Evolutionary conservation across 495 filamentous ascomycete genomes (phyloP).

Genomic region (Hyaloscypha hepaticicola): DNA sequence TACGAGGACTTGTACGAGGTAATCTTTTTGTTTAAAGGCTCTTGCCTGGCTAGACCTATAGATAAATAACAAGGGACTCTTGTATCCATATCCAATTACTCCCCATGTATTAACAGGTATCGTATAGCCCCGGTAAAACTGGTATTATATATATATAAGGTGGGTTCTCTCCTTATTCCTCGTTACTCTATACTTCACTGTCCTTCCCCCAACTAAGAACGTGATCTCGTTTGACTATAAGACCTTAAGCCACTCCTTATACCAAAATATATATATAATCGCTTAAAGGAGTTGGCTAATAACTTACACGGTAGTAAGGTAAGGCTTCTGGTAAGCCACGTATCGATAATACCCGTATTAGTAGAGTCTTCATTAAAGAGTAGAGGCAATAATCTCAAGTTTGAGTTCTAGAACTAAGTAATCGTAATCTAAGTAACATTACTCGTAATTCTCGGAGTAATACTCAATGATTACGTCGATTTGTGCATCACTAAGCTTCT

Average conservation of each 20-base stretch:
- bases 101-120: slow-evolving; percentile 2
- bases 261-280: slow-evolving; percentile 15
- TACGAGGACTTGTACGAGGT: not conserved
- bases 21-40: not conserved
- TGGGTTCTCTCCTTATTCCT: not conserved
- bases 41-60: not conserved
- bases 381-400: not conserved
- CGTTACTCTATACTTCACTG: too few relatives aligned
- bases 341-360: not conserved
- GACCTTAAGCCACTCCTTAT: slow-evolving; percentile 5
- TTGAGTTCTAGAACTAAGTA: not conserved
- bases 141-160: not conserved
- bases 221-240: slow-evolving; percentile 5
- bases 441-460: not conserved
- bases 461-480: not conserved
- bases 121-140: slow-evolving; percentile 10
- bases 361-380: not conserved
- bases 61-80: not conserved
- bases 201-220: too few relatives aligned
- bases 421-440: not conserved
- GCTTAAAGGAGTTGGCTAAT: not conserved
- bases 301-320: slow-evolving; percentile 9
- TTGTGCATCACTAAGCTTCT: not conserved
- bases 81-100: slow-evolving; percentile 10
- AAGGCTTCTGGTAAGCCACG: slow-evolving; percentile 4